Evolutionary conservation across 2,329 filamentous ascomycete genomes (phyloP), one percentile per base, ranked within the genome.

Genomic region (Fusarium torulosum): DNA sequence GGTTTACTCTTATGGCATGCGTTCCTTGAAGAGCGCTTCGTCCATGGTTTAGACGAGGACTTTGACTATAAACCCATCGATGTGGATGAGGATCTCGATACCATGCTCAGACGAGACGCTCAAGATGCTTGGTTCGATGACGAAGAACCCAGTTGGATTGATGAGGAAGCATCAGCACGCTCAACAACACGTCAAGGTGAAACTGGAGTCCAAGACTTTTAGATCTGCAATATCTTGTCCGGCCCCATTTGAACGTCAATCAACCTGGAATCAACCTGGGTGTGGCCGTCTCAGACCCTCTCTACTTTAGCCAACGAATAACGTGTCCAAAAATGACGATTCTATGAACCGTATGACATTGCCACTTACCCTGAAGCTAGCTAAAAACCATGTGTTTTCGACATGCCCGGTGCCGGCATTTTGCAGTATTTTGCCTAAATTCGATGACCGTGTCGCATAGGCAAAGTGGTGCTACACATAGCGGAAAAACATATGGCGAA

Each of bases 51-150:
- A 7, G 94, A 96, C 73, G 83, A 85, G 2, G 93, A 96, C 46
- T 95, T 96, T 72, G 90, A 95, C 63, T 97, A 97, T 75, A 77
- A 72, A 2, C 72, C 67, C 4, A 90, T 97, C 7, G 94, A 97
- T 74, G 80, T 81, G 35, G 89, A 91, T 72, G 89, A 93, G 29
- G 88, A 89, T 20, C 90, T 88, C 56, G 93, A 97, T 75, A 87
- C 77, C 75, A 79, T 82, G 77, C 84, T 74, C 82, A 87, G 81
- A 65, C 79, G 83, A n/a, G 88, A 90, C 52, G 81, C 82, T 15
- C 85, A 95, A 77, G 92, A 97, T 37, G 84, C 84, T 20, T 97
- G 92, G 82, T 94, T 96, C 74, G 92, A 94, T 21, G 88, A 89
- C 7, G 91, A 97, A 81, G 90, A 92, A 70, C 90, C 91, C 0